Evolutionary conservation across 2,329 filamentous ascomycete genomes (phyloP), one percentile per base, ranked within the genome.

Genomic region (Mycocentrospora acerina): DNA sequence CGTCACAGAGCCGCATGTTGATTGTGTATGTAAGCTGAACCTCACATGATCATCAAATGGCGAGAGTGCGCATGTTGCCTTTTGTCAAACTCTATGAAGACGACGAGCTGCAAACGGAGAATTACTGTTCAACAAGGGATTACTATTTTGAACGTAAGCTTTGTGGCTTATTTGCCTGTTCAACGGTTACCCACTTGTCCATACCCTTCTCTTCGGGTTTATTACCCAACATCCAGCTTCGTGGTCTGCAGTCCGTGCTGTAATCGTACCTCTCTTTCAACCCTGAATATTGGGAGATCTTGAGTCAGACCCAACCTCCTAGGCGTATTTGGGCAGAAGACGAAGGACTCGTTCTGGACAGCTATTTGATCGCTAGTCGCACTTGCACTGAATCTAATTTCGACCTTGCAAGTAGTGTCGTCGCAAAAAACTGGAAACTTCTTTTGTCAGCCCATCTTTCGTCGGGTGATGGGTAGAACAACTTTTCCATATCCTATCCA

Each of bases 91-190:
- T 34, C 35, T 32, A 35, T 40, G 38, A 30, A 26, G 14, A 29
- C 36, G 40, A 38, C 31, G 32, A 32, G 35, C 43, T 24, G 27
- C 42, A 38, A 29, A 38, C 34, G 28, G 36, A 29, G 43, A 4
- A 40, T 19, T 25, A 24, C 27, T 40, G 34, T 22, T 27, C 35
- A 35, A 32, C 27, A 46, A 44, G 42, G 42, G 44, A 51, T 43
- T 46, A 38, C 40, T 36, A n/a, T 31, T 31, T 32, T 38, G 12
- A 32, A 39, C 16, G 37, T 44, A 51, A 52, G 39, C 46, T 44
- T 46, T 30, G 46, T 53, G 49, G 46, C 49, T 49, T 22, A 37
- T 42, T 43, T 39, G 22, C 35, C 25, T 27, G 51, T 53, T 48
- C 51, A 31, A 52, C 47, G 40, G 36, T 40, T 26, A 25, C 16